phyloP scores from a whole-genome alignment of 2,329 filamentous ascomycete genomes.

The Aspergillus versicolor region DNA sequence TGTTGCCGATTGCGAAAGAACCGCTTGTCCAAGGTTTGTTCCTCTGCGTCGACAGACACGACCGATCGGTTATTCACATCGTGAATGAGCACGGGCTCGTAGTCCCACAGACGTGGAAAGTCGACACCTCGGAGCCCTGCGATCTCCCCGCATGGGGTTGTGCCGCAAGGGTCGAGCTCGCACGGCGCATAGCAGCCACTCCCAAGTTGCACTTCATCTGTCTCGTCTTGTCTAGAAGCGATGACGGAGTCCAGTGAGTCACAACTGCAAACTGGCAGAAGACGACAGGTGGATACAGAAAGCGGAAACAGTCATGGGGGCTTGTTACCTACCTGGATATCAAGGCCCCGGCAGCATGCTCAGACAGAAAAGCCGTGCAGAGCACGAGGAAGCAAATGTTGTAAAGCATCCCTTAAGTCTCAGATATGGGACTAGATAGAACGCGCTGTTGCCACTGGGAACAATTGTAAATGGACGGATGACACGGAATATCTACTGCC shows the following conservation, averaged over 20 bases:
- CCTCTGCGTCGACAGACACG: background rate
- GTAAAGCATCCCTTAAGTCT: background rate
- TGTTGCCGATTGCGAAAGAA: background rate
- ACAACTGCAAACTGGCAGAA: background rate
- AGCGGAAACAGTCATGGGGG: background rate
- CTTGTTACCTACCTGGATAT: background rate
- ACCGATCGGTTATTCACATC: background rate
- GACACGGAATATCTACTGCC: background rate
- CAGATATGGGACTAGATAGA: background rate
- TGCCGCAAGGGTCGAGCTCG: background rate
- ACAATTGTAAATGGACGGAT: background rate
- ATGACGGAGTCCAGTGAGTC: background rate
- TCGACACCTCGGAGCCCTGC: background rate
- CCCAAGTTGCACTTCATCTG: background rate
- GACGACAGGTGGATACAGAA: background rate
- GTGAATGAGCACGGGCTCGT: background rate
- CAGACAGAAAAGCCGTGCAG: background rate
- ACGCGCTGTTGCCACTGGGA: background rate
- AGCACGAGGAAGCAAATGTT: background rate
- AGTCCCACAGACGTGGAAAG: background rate
- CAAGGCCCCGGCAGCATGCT: background rate
- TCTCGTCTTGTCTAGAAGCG: background rate
- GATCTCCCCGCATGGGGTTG: background rate
- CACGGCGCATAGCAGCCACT: background rate
- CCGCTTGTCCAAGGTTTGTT: background rate